Evolutionary conservation across 495 filamentous ascomycete species (phyloP).

Genomic region (Aspergillus steynii): DNA sequence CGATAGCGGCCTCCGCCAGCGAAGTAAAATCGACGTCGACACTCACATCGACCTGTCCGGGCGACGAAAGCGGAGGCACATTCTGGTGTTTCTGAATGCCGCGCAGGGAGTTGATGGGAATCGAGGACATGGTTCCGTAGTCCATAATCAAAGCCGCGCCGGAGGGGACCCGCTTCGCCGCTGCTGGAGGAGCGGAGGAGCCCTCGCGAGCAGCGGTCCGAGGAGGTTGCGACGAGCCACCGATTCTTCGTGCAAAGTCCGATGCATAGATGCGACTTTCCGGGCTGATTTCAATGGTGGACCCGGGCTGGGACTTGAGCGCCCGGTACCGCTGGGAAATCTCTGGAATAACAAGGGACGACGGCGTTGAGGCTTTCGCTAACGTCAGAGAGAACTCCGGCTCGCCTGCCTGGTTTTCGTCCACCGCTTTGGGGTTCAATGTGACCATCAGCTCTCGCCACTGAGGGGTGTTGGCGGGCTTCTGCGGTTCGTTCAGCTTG

Average conservation of each 20-base stretch:
- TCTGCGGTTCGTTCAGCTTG: conserved; percentile 44
- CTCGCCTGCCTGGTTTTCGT: conserved; percentile 42
- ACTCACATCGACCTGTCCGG: conserved; percentile 81
- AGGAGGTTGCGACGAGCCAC: conserved; percentile 56
- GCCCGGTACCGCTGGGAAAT: conserved; percentile 78
- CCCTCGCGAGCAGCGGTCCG: conserved; percentile 15
- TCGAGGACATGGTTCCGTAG: conserved; percentile 77
- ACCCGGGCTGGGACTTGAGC: conserved; percentile 60
- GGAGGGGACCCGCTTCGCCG: conserved; percentile 58
- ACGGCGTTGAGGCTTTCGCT: conserved; percentile 70
- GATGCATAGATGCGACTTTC: conserved; percentile 75
- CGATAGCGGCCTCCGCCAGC: conserved; percentile 76
- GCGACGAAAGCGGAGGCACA: conserved; percentile 72
- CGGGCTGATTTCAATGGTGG: conserved; percentile 85
- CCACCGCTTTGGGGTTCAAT: conserved; percentile 55
- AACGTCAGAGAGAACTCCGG: conserved; percentile 85
- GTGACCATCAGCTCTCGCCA: conserved; percentile 91
- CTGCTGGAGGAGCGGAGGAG: conserved; percentile 17
- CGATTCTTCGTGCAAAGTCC: conserved; percentile 82
- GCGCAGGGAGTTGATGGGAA: conserved; percentile 83
- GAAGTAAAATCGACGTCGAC: conserved; percentile 91
- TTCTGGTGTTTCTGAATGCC: conserved; percentile 75
- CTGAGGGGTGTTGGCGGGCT: conserved; percentile 55
- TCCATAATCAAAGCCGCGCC: conserved; percentile 92
- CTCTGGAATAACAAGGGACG: conserved; percentile 80